Evolutionary conservation across 2,329 filamentous ascomycete genomes (phyloP), one percentile per base, ranked within the genome.

Genomic region (Colletotrichum liriopes): DNA sequence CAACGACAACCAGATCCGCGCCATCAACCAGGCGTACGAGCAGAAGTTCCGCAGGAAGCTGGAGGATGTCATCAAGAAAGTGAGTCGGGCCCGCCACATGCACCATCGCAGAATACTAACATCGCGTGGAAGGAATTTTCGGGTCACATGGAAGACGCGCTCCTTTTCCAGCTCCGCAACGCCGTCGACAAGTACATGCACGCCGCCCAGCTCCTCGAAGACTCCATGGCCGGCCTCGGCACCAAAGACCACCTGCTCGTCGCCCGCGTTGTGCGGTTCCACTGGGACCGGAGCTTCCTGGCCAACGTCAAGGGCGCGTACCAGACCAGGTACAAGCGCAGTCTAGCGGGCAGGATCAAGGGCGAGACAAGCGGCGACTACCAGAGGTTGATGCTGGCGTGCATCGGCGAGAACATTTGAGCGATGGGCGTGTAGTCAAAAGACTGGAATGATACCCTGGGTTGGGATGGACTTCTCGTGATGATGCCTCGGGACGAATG

Each of bases 311-410:
- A 94, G 82, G 88, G 86, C 0, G 94, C 93, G 12, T 98, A 95
- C 82, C 86, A 91, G 77, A 89, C 93, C 77, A 88, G 88, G 58
- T 97, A 92, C 82, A 87, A 89, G 76, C 90, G 85, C 77, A 91
- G 91, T 74, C 83, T 98, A 67, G 86, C 89, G 14, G 86, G 86
- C 67, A 87, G 94, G 59, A 93, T 98, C 78, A 90, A 89, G 79
- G 91, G 92, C 2, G 96, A 98, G 86, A 97, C 94, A 6, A 94
- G 93, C 73, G 94, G 95, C 5, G 93, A 98, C 81, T 97, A 96
- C 77, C 87, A 93, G 83, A 89, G 84, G 76, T 82, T 96, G 77
- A 87, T 98, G 89, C 82, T 97, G 75, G 94, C 93, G n/a, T 89
- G 87, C 65, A 82, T 90, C 62, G 88, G 87, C 23, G 86, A 88